A percentile compares a stretch with the other conserved stretches of the same genome.
Evolutionary conservation across 371 early-diverging fungal species (phyloP).

Genomic region (Dentiscutata heterogama): DNA sequence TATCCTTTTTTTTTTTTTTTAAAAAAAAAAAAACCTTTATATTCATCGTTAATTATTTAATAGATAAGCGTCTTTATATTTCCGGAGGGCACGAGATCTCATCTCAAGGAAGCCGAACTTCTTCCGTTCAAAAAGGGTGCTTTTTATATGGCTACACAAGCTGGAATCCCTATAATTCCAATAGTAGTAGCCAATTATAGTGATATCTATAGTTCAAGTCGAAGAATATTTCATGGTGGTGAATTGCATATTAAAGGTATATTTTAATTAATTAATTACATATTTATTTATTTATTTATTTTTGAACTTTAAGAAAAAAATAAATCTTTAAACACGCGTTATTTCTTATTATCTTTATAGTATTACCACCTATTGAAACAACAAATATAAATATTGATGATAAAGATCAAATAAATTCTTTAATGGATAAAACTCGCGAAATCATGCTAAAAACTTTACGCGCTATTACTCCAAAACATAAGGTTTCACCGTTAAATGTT

Average conservation of each 20-base stretch:
- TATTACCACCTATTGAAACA: conserved; percentile 84
- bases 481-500: no score
- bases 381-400: conserved; percentile 67
- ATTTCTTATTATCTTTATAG: conserved; percentile 47
- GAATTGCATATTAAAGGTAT: conserved; percentile 77
- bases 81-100: conserved; percentile 96
- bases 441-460: conserved; percentile 78
- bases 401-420: conserved; percentile 72
- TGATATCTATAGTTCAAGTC: conserved; percentile 73
- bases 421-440: conserved; percentile 73
- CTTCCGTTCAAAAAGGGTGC: conserved; percentile 95
- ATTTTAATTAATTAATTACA: not conserved
- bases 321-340: not conserved
- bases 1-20: not conserved
- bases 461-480: conserved; percentile 59
- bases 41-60: not conserved
- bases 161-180: conserved; percentile 90
- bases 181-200: conserved; percentile 86
- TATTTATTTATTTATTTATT: no score
- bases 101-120: conserved; percentile 73
- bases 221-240: conserved; percentile 73
- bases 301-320: not conserved
- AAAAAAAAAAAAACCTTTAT: no score
- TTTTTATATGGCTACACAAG: conserved; percentile 92
- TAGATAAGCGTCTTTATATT: conserved; percentile 87